These are phyloP conservation scores for Russula vinacea DNA, from an alignment of 768 basidiomycete species.

Conservation along the genomic window DNA sequence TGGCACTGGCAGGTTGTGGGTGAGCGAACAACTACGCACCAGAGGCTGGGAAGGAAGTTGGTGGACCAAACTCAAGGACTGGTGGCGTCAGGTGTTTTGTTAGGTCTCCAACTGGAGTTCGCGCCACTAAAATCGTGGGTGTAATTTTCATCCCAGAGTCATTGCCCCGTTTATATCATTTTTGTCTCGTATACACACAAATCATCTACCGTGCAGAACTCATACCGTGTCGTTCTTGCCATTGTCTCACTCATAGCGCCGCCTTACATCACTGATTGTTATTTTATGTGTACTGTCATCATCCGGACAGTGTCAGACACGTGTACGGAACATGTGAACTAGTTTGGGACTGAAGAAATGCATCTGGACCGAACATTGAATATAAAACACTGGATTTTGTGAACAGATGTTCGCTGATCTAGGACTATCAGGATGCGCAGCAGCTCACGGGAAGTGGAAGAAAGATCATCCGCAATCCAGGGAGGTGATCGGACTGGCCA, in stretches of 20 bases:
- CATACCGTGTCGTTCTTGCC: conserved; percentile 13
- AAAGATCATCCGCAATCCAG: not conserved
- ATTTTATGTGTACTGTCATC: conserved; percentile 32
- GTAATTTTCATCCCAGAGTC: conserved; percentile 5
- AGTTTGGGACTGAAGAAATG: not conserved
- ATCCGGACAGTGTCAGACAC: conserved; percentile 22
- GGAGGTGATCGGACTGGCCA: not conserved
- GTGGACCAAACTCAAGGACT: conserved; percentile 75
- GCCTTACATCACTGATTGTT: conserved; percentile 18
- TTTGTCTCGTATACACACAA: conserved; percentile 14
- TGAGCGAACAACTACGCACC: conserved; percentile 56
- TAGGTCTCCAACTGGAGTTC: conserved; percentile 40
- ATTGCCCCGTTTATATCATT: conserved; percentile 2
- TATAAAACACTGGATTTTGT: not conserved
- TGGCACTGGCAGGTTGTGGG: conserved; percentile 85
- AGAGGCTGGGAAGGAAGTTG: conserved; percentile 71
- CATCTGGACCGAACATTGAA: not conserved
- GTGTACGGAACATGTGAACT: conserved; percentile 25
- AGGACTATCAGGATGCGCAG: not conserved
- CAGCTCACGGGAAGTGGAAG: not conserved
- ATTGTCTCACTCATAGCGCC: conserved; percentile 13
- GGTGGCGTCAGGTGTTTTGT: conserved; percentile 80
- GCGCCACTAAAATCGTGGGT: conserved; percentile 8
- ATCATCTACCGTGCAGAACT: conserved; percentile 18
- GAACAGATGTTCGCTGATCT: not conserved